Base-by-base conservation (phyloP, 1,139 yeast species). In the Nematodospora anomalae region DNA sequence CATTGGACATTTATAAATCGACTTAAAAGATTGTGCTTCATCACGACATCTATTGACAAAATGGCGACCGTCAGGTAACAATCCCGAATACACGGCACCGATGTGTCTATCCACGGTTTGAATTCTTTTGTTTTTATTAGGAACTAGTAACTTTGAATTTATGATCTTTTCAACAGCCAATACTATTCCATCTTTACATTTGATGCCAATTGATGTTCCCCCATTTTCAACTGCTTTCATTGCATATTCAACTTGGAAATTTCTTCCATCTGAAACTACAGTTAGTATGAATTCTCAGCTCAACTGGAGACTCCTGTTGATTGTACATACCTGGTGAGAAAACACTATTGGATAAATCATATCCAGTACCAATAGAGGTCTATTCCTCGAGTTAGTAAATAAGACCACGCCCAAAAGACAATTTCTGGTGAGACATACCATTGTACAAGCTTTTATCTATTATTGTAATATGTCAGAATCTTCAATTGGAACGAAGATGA, bases 211-310 rank as follows among this genome's bases (percentile, higher is more conserved):
- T 20, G 97, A 83, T 0, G 98, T 92, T 10, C 97, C 94, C 30
- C 96, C 97, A 57, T 89, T 90, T 62, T 94, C 98, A 6, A 92
- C 97, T 2, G 98, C 98, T 62, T 94, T 94, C 58, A 85, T 76
- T 29, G 99, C 99, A 55, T 94, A 94, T 64, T 94, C 98, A 16
- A 92, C 98, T 65, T 94, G 99, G 68, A 94, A 94, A 64, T 90
- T 92, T 67, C 98, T 80, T 36, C 99, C 99, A 62, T 94, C 98
- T 60, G n/a, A 83, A 79, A 27, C 8, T 13, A 7, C 23, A n/a
- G 40, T 35, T 32, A 38, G 39, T 35, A 31, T 21, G 16, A 24
- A 24, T 6, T 9, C 16, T 6, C 12, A n/a, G n/a, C n/a, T 18
- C 21, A 18, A 25, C 16, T 15, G 18, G 18, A n/a, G 3, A 16